Evolutionary conservation across 2,329 filamentous ascomycete species (phyloP), one percentile per base, ranked within the genome.

Genomic region (Leptographium radiaticola): DNA sequence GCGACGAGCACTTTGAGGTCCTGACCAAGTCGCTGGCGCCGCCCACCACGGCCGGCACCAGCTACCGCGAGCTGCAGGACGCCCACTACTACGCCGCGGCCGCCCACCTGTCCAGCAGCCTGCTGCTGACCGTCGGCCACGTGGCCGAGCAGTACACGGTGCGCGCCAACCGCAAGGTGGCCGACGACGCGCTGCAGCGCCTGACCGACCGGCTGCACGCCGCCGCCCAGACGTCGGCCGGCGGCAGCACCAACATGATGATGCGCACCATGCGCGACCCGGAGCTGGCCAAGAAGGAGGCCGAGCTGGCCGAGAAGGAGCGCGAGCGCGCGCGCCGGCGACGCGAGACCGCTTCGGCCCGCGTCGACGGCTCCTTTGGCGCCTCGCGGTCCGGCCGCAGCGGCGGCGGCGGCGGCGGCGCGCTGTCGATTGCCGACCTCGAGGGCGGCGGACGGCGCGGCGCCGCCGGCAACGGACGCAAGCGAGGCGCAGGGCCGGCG

Each of bases 71-170:
- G 61, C 73, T 80, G 33, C 77, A 84, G 57, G 87, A 91, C 61
- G 80, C 83, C 8, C 85, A 87, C 66, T 86, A 84, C 61, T 91
- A 90, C 62, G 79, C 87, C 9, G 83, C 83, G 2, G 82, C 84
- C 1, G 85, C 86, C 1, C 81, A 87, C 60, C 72, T 86, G 55
- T 75, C 76, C 33, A 83, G 81, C 46, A 81, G 83, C 56, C 71
- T 87, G 30, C 73, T 90, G 56, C 77, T 87, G 63, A 79, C 86
- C 10, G 83, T 88, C 16, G 85, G 86, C 56, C 87, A 90, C 64
- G 75, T 91, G 63, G 84, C 83, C 11, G 83, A 87, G 57, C 81
- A 86, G 57, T 83, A 86, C 62, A 81, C 75, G 7, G 76, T 91
- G 34, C 75, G 79, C 40, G 81, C 85, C 8, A 84, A 84, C 61